Conservation (phyloP, 163 green algal species). For the Chloromonas sp. region DNA sequence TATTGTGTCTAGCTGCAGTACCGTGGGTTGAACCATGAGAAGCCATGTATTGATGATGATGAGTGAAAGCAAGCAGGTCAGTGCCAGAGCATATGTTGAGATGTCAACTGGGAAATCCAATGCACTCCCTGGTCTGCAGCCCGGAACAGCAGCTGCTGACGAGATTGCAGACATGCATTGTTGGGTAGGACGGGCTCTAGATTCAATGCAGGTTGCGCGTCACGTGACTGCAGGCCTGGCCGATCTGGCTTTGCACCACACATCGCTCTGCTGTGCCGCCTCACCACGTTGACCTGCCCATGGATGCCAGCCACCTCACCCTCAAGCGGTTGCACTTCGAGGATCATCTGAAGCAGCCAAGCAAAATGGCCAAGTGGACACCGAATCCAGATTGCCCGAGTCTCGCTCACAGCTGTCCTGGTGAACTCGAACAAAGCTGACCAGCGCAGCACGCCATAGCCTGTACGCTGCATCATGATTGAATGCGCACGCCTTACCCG, state of each 20-base stretch:
- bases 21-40: too few relatives aligned
- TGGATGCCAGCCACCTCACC: neutral
- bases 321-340: neutral
- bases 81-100: neutral
- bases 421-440: too few relatives aligned
- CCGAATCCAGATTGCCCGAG: too few relatives aligned
- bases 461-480: neutral
- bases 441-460: too few relatives aligned
- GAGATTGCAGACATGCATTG: neutral
- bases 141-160: slow-evolving; percentile 3
- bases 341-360: neutral
- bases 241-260: neutral
- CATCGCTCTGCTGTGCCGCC: neutral
- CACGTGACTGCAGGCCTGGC: neutral
- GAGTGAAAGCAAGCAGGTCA: neutral
- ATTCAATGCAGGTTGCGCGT: neutral
- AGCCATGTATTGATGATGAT: neutral
- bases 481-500: neutral
- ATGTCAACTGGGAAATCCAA: neutral
- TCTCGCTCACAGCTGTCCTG: too few relatives aligned
- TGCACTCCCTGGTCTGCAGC: neutral
- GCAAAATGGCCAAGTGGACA: too few relatives aligned
- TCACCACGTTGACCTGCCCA: neutral
- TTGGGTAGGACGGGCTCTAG: neutral
- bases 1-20: neutral